Evolutionary conservation across 2,329 filamentous ascomycete genomes (phyloP).

Genomic region (Ceratocystiopsis sp.): DNA sequence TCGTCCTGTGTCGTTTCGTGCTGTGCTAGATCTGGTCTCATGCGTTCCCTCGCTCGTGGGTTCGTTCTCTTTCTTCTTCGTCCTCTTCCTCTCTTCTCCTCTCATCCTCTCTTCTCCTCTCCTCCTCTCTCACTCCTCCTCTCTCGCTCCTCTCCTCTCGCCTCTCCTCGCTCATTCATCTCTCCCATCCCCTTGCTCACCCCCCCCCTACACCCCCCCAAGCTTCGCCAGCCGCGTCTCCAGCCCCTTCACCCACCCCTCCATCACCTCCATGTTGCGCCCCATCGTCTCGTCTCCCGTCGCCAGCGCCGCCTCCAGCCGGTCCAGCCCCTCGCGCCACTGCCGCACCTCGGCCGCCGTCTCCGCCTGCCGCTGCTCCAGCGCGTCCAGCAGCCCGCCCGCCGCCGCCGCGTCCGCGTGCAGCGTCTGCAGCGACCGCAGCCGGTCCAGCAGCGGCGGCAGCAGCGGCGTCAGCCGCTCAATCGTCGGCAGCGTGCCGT

Average conservation of each 20-base stretch:
- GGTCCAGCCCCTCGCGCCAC: conserved; percentile 68
- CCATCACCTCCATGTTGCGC: conserved; percentile 69
- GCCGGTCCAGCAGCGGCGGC: conserved; percentile 66
- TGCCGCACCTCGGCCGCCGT: conserved; percentile 70
- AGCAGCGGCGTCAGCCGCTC: conserved; percentile 72
- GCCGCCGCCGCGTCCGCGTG: conserved; percentile 78
- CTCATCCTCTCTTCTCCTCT: too few relatives aligned
- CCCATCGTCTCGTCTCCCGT: conserved; percentile 54
- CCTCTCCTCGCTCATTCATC: too few relatives aligned
- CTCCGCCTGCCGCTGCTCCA: conserved; percentile 66
- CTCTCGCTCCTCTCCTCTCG: too few relatives aligned
- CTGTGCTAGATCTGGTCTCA: too few relatives aligned
- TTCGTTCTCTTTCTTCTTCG: too few relatives aligned
- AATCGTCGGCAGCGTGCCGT: conserved; percentile 75
- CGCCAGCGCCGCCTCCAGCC: conserved; percentile 58
- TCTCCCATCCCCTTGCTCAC: too few relatives aligned
- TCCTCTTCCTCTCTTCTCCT: too few relatives aligned
- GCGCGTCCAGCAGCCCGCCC: conserved; percentile 54
- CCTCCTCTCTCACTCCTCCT: too few relatives aligned
- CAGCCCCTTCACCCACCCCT: conserved; percentile 75
- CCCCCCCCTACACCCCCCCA: too few relatives aligned
- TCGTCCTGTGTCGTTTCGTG: too few relatives aligned
- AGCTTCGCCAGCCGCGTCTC: conserved; percentile 49
- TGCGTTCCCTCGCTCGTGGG: too few relatives aligned
- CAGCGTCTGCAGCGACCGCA: conserved; percentile 67